A percentile compares a stretch with the other conserved stretches of the same genome.
Evolutionary conservation across 768 basidiomycete species (phyloP).

Genomic region (Hygrophorus russula): DNA sequence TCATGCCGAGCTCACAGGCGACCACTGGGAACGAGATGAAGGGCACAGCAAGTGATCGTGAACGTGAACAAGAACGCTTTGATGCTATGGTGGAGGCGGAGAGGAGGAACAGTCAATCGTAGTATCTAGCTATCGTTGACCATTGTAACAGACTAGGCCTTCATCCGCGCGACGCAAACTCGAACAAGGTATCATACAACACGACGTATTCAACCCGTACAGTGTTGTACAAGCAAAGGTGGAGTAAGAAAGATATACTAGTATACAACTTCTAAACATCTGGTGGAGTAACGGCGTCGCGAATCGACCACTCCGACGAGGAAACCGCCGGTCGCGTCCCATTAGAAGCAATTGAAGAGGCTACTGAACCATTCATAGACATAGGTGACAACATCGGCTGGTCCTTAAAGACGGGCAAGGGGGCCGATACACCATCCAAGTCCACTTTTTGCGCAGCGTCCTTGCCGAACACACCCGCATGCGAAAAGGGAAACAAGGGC

Average conservation of each 20-base stretch:
- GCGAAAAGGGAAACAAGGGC: constrained; percentile 76
- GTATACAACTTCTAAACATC: too few relatives aligned
- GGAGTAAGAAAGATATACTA: too few relatives aligned
- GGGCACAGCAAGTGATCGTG: constrained; percentile 20
- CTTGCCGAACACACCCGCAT: constrained; percentile 49
- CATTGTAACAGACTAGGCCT: not conserved
- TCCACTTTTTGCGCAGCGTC: constrained; percentile 17
- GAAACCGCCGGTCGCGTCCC: not conserved
- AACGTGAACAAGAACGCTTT: constrained; percentile 41
- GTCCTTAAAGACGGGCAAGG: constrained; percentile 27
- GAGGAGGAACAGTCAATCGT: constrained; percentile 26
- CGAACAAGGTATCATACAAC: not conserved
- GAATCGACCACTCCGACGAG: not conserved
- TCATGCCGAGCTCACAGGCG: constrained; percentile 13
- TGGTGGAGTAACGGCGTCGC: not conserved
- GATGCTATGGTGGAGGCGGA: constrained; percentile 51
- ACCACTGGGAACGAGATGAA: constrained; percentile 4
- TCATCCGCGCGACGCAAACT: not conserved
- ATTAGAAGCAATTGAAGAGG: too few relatives aligned
- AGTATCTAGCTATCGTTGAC: not conserved
- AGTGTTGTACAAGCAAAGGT: too few relatives aligned
- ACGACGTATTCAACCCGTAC: too few relatives aligned
- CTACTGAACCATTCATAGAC: not conserved
- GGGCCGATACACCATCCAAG: constrained; percentile 20
- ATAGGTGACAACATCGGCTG: constrained; percentile 14